These are phyloP conservation scores for Skeletonema costatum DNA, from an alignment of 108 stramenopile genomes.

Conservation along the genomic window DNA sequence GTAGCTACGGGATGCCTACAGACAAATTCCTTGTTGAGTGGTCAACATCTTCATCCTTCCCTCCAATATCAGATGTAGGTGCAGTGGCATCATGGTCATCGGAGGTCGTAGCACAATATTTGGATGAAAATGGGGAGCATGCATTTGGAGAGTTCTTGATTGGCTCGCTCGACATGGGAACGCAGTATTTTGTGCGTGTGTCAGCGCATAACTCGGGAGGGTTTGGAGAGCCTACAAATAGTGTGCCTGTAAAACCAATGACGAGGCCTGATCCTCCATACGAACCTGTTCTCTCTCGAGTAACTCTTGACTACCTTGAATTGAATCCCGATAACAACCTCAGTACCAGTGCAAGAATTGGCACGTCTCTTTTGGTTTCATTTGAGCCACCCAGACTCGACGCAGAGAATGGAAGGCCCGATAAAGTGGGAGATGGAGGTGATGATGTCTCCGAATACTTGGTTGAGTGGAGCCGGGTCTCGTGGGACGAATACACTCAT, in stretches of 20 bases:
- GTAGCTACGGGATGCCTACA: constrained; percentile 57
- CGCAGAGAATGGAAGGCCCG: constrained; percentile 36
- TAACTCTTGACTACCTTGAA: constrained; percentile 26
- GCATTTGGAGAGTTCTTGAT: constrained; percentile 54
- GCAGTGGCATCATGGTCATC: constrained; percentile 26
- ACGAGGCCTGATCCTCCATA: constrained; percentile 56
- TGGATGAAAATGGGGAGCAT: constrained; percentile 23
- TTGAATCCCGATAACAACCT: constrained; percentile 5
- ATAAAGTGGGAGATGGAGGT: constrained; percentile 58
- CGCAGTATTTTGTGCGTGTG: constrained; percentile 69
- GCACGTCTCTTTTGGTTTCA: constrained; percentile 51
- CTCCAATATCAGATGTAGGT: not conserved
- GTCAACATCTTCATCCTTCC: constrained; percentile 56
- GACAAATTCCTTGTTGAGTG: constrained; percentile 86
- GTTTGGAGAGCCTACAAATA: constrained; percentile 39
- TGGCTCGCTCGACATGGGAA: constrained; percentile 61
- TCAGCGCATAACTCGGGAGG: constrained; percentile 68
- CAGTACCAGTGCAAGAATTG: constrained; percentile 32
- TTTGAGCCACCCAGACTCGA: constrained; percentile 53
- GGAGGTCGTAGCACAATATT: constrained; percentile 34
- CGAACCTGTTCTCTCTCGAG: constrained; percentile 38
- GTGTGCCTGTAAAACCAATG: constrained; percentile 50
- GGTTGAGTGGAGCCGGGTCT: constrained; percentile 58
- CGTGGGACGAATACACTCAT: constrained; percentile 42
- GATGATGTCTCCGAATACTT: constrained; percentile 55